Evolutionary conservation across 78 protist genomes (phyloP).

Genomic region (Emiliania huxleyi): DNA sequence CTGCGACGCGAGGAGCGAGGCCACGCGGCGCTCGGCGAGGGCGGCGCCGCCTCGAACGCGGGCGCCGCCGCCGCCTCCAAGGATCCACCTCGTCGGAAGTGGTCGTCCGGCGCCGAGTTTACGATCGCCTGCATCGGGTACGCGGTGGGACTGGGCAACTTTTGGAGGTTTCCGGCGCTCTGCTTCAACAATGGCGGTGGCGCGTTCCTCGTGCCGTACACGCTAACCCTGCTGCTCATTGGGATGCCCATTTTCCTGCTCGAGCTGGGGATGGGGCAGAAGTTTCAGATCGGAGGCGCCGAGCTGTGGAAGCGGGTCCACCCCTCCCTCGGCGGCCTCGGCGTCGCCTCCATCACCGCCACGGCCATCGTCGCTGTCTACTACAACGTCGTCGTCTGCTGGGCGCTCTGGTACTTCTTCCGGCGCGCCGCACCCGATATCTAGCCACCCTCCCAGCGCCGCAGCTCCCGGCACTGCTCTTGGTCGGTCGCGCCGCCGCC

Average conservation of each 20-base stretch:
- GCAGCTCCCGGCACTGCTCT: no score
- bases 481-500: no score
- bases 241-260: conserved; percentile 6
- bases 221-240: background rate
- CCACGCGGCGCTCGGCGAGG: no score
- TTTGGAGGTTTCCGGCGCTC: conserved; percentile 24
- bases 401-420: background rate
- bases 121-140: background rate
- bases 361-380: background rate
- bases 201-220: conserved; percentile 39
- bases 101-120: background rate
- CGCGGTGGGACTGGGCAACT: conserved; percentile 33
- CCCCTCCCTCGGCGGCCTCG: background rate
- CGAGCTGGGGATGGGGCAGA: conserved; percentile 18
- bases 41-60: no score
- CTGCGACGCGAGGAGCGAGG: no score
- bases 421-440: background rate
- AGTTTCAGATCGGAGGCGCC: background rate
- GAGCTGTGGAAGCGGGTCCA: background rate
- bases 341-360: background rate
- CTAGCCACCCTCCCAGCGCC: no score
- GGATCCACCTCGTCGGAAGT: no score
- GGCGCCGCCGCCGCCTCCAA: no score
- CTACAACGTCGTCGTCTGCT: conserved; percentile 25
- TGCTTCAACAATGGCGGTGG: conserved; percentile 17